Evolutionary conservation across 352 stramenopile species (phyloP), one percentile per base, ranked within the genome.

Genomic region (Aphanomyces cochlioides): DNA sequence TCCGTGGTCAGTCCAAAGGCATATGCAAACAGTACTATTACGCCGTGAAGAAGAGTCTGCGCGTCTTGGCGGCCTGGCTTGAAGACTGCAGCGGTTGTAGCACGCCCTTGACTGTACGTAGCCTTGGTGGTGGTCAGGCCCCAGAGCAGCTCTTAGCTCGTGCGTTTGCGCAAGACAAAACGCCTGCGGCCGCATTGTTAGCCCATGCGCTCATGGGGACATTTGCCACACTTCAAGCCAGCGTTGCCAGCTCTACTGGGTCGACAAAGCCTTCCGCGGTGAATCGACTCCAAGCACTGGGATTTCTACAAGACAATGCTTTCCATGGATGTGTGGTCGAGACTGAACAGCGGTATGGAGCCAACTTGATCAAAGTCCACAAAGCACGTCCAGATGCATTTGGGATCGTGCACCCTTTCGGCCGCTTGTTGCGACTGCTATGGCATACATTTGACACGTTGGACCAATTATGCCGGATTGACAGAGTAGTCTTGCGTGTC

Each of bases 21-120:
- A 73, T 90, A 4, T 89, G 84, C 72, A 88, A 86, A 56, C 82
- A 89, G 67, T 90, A 90, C 56, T 86, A 81, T 38, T 77, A 74
- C 1, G 75, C 77, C 0, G 69, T 90, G 3, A 66, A 83, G 45
- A 90, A 92, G 67, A 72, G 75, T 7, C 70, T 93, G 3, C 79
- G 81, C 5, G 80, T 92, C 5, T 70, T 92, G 13, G 68, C 47
- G 43, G 79, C 74, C 48, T 81, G 76, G 80, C 2, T 28, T 28
- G 28, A 28, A 28, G 28, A 28, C 28, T 81, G 54, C 54, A 41
- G 19, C 3, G 15, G 21, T 15, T 8, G 8, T 28, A 21, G 8
- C 3, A 21, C 50, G 1, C 1, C 10, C 43, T 12, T 7, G 4
- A 37, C 21, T 15, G 28, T 19, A 7, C 17, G 17, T 8, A 57